Percentiles rank a stretch among this genome's conserved stretches.
phyloP scores from a whole-genome alignment of 1,139 yeast species.

The Magnusiomyces ingens region DNA sequence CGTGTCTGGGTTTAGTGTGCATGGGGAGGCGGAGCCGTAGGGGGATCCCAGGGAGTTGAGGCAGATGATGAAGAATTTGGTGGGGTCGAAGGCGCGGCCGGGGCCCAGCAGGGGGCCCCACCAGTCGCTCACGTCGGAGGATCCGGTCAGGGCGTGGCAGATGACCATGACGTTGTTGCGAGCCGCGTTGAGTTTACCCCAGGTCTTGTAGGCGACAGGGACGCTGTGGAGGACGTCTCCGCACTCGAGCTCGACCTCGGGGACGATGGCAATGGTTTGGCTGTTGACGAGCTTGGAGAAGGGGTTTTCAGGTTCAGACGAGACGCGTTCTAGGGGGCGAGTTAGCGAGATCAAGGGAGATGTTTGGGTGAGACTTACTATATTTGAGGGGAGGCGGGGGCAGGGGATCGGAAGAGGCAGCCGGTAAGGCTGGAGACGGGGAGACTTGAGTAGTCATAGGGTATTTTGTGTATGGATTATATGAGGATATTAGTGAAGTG shows the following conservation, averaged over 20 bases:
- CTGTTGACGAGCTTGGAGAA: conserved; percentile 66
- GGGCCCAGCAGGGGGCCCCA: conserved; percentile 94
- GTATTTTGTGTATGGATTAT: background rate
- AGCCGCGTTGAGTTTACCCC: conserved; percentile 72
- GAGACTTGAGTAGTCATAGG: background rate
- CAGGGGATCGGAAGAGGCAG: too few species aligned
- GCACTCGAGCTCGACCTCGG: conserved; percentile 68
- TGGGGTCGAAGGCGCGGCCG: conserved; percentile 83
- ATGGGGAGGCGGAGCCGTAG: conserved; percentile 91
- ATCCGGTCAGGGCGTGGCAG: conserved; percentile 93
- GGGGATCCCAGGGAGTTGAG: conserved; percentile 91
- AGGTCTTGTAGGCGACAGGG: conserved; percentile 92
- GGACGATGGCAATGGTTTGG: conserved; percentile 77
- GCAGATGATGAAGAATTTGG: conserved; percentile 78
- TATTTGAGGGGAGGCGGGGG: background rate
- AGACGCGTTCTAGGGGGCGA: conserved; percentile 20
- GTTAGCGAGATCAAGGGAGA: background rate
- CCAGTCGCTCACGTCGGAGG: conserved; percentile 95
- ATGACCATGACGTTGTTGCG: conserved; percentile 75
- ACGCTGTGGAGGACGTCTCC: conserved; percentile 68
- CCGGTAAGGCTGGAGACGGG: too few species aligned
- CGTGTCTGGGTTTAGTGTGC: conserved; percentile 65
- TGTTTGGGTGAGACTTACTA: background rate
- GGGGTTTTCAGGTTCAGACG: conserved; percentile 55
- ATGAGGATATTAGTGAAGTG: background rate